Base-by-base conservation (phyloP, 2,329 filamentous ascomycete genomes). In the Colletotrichum sansevieriae region DNA sequence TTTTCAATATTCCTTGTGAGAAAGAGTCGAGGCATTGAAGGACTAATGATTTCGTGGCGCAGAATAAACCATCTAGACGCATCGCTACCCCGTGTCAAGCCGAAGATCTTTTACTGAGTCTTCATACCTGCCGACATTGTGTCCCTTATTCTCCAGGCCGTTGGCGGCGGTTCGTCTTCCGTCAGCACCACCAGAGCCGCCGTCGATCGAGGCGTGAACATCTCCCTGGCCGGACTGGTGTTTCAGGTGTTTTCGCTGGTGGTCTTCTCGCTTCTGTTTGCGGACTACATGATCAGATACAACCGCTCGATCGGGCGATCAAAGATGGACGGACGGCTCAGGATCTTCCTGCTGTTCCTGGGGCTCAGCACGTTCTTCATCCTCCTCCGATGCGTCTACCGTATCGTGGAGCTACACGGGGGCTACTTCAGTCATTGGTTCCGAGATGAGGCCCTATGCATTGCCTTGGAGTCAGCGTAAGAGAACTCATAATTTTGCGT, bases 341-440 rank as follows among this genome's bases (percentile, higher is more conserved):
- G 78, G 46, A 78, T 80, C 12, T 90, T 89, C 72, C 73, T 87
- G n/a, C 51, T 73, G 20, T 84, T 83, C 25, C 77, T 89, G 11
- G 76, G 79, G 1, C 73, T 87, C 3, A 82, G 86, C 1, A 89
- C 86, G 3, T 51, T 89, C 7, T 82, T 83, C 59, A 85, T 91
- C 70, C 83, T 90, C 58, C 82, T 86, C 8, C 80, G 88, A 25
- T 88, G 84, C 56, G 82, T 85, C 33, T 91, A 88, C 73, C 83
- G 88, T 51, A 85, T 89, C 35, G 84, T 83, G 0, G 88, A 91
- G 78, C 75, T 91, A 65, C 83, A 82, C 51, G 80, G 86, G 35
- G 88, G 88, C 2, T 90, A 87, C 78, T 74, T 71, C 5, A 86
- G 85, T 1, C 75, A 80, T 15, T 74, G 88, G 67, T 84, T 87